Base-by-base conservation (phyloP, 2,329 filamentous ascomycete genomes). In the Metarhizium anisopliae region DNA sequence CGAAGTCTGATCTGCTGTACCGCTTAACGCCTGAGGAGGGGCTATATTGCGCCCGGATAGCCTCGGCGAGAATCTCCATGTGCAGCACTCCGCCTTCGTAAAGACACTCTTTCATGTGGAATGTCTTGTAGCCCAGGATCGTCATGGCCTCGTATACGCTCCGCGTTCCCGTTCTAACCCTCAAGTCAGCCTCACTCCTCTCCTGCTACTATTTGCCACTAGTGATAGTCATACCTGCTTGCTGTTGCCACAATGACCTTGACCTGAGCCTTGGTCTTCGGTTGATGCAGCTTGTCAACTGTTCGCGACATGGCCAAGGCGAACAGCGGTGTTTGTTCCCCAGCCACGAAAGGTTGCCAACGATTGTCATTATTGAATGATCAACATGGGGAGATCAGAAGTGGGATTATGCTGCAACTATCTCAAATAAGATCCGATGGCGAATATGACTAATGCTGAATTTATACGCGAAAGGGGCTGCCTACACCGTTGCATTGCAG, bases 241-340 rank as follows among this genome's bases (percentile, higher is more conserved):
- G 66, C 66, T 50, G 70, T 73, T 32, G 71, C 60, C 18, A 73
- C 66, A 47, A 74, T 64, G 10, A 73, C 55, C 56, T 70, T 72
- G 60, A 68, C 69, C 25, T 65, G 64, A 52, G 62, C 55, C 6
- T 67, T 63, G 45, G 64, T 59, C 20, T 62, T 57, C 11, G 70
- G 70, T 10, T 60, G 60, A 8, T 69, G 68, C n/a, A 72, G 38
- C 35, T 56, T 60, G 51, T 73, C 71, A 42, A 73, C 68, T 20
- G 60, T 56, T 56, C 32, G 32, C 32, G 32, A 35, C 32, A 35
- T 35, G 32, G 10, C 32, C 10, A 35, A 7, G 32, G 20, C 20
- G 20, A 25, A 25, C 20, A 25, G 20, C 3, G 20, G 20, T 3
- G 20, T 25, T 25, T 25, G 3, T 25, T 25, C 3, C 20, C 20